Evolutionary conservation across 345 rosid species (phyloP), one percentile per base, ranked within the genome.

Genomic region (Lenwebbia sp.): DNA sequence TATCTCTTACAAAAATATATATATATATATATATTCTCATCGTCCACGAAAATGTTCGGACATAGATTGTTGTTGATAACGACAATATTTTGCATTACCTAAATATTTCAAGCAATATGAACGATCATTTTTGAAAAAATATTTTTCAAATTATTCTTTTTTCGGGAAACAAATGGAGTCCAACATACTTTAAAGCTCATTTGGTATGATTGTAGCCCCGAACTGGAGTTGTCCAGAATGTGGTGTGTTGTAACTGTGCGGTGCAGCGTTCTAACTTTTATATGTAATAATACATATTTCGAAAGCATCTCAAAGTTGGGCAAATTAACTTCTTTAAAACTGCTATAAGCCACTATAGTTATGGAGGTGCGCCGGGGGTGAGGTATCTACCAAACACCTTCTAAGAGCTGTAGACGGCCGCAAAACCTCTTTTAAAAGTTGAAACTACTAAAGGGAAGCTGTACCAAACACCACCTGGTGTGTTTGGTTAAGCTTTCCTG

Each of bases 171-270:
- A n/a, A n/a, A n/a, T n/a, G n/a, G n/a, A n/a, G n/a, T n/a, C n/a
- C n/a, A n/a, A n/a, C n/a, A n/a, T n/a, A n/a, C n/a, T n/a, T n/a
- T n/a, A n/a, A n/a, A n/a, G n/a, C n/a, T n/a, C 3, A 60, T 60
- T 60, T 60, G 37, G 21, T 28, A 3, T 28, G 37, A 1, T 28
- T 62, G 41, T 62, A 30, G 5, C 1, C 4, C 1, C 4, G 0
- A 30, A 62, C 21, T 65, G 12, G 15, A 1, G 12, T 5, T 15
- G 1, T 15, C 9, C 23, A 28, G 19, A 62, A 62, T 1, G 3
- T 28, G 19, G 30, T 15, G 19, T 0, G 3, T 30, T 6, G 0
- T 15, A 15, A 30, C 1, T 1, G 12, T 65, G 3, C 0, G 3
- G 3, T 28, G 3, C 15, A 62, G 41, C 19, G 22, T 30, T 60